phyloP scores from a whole-genome alignment of 108 stramenopile genomes.

The Craspedostauros australis region DNA sequence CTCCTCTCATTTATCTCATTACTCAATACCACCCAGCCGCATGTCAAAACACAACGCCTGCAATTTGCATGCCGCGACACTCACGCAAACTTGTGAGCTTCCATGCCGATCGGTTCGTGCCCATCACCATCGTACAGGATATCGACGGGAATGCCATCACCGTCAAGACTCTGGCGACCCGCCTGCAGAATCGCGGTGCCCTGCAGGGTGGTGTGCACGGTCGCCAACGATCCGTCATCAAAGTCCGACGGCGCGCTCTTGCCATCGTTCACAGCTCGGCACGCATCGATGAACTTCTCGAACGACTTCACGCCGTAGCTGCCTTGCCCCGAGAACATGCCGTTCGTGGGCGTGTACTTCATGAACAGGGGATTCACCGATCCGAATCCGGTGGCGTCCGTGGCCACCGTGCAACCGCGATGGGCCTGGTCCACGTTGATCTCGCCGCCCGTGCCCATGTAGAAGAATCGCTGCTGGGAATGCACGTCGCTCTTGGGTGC shows the following conservation, averaged over 20 bases:
- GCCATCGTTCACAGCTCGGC: constrained; percentile 54
- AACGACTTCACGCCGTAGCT: constrained; percentile 97
- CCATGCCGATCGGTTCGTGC: constrained; percentile 47
- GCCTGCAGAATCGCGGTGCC: constrained; percentile 99
- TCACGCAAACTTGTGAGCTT: constrained; percentile 41
- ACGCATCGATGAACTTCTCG: constrained; percentile 76
- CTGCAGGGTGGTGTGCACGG: constrained; percentile 89
- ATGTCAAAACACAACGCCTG: too few species aligned
- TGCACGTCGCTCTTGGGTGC: constrained; percentile 97
- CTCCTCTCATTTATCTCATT: too few species aligned
- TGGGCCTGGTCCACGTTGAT: constrained; percentile 98
- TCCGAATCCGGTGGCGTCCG: constrained; percentile 81
- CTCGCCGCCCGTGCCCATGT: constrained; percentile 96
- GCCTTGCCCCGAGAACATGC: constrained; percentile 90
- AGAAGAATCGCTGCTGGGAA: constrained; percentile 99
- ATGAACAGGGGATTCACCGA: constrained; percentile 98
- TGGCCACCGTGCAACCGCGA: constrained; percentile 92
- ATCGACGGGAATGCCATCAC: constrained; percentile 80
- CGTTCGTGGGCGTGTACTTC: constrained; percentile 98
- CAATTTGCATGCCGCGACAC: too few species aligned
- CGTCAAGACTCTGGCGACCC: constrained; percentile 86
- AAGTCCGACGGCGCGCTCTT: constrained; percentile 55
- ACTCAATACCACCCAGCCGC: too few species aligned
- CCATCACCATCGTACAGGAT: constrained; percentile 76
- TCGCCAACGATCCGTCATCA: constrained; percentile 89